These are phyloP conservation scores for Petunia axillaris DNA, from an alignment of 257 asterid genomes.

Conservation along the genomic window DNA sequence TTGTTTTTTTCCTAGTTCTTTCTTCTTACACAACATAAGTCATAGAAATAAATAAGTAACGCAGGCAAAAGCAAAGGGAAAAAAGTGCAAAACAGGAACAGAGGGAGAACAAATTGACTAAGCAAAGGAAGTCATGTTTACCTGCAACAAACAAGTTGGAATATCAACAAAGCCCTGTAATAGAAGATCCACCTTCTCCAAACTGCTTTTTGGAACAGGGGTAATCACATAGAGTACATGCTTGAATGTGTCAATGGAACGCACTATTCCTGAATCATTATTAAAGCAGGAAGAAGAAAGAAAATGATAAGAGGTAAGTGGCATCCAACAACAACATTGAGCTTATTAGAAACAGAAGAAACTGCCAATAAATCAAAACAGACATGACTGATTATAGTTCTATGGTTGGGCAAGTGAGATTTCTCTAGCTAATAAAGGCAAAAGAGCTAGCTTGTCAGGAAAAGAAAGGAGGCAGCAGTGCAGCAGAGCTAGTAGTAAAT, in stretches of 20 bases:
- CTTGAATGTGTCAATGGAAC: constrained; percentile 71
- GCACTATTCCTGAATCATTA: constrained; percentile 71
- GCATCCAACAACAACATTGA: constrained; percentile 2
- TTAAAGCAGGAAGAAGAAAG: constrained; percentile 23
- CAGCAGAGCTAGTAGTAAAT: not conserved
- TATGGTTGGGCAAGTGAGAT: constrained; percentile 2
- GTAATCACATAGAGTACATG: constrained; percentile 67
- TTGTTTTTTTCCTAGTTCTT: not conserved
- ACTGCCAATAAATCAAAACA: not conserved
- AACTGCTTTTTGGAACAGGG: constrained; percentile 69
- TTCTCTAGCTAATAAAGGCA: constrained; percentile 1
- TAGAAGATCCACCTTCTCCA: constrained; percentile 79
- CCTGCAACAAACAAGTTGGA: constrained; percentile 86
- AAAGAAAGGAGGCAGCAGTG: too few relatives aligned
- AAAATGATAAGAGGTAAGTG: constrained; percentile 9
- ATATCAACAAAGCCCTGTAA: constrained; percentile 82
- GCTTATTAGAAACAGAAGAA: not conserved
- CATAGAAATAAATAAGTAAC: constrained; percentile 13
- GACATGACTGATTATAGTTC: not conserved
- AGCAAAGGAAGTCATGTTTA: constrained; percentile 26
- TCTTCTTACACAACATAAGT: not conserved
- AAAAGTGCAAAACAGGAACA: not conserved
- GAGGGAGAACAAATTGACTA: not conserved
- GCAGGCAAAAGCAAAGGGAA: not conserved
- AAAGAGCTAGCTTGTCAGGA: not conserved